A percentile compares a stretch with the other conserved stretches of the same genome.
These are phyloP conservation scores for Sphagnum contortum DNA, from an alignment of 225 moss, liverwort and hornwort genomes.

Conservation along the genomic window DNA sequence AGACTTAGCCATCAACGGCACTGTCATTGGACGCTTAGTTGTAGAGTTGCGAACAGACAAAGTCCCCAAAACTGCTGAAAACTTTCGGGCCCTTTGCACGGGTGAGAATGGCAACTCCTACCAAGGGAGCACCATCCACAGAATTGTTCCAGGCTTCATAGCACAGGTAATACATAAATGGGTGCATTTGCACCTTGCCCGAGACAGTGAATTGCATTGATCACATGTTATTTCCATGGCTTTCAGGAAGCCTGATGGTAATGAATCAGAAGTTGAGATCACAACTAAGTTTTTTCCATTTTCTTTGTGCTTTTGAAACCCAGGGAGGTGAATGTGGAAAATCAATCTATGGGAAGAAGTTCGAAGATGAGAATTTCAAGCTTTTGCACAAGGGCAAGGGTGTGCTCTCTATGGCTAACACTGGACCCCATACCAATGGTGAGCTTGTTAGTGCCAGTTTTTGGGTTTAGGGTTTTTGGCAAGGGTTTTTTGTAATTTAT, in stretches of 20 bases:
- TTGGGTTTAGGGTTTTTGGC: no score
- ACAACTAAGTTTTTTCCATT: no score
- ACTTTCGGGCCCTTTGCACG: slow-evolving; percentile 59
- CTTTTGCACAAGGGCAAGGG: slow-evolving; percentile 67
- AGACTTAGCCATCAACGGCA: slow-evolving; percentile 60
- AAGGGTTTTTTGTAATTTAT: no score
- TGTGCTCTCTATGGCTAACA: slow-evolving; percentile 71
- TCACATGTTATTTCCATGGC: no score
- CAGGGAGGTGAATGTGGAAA: slow-evolving; percentile 79
- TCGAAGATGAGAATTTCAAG: slow-evolving; percentile 80
- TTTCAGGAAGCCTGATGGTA: no score
- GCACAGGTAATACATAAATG: slow-evolving; percentile 32
- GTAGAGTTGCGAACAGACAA: slow-evolving; percentile 61
- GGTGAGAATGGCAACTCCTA: slow-evolving; percentile 68
- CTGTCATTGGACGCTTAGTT: slow-evolving; percentile 58
- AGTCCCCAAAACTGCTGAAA: slow-evolving; percentile 65
- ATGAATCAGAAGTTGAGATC: no score
- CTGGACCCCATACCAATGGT: slow-evolving; percentile 73
- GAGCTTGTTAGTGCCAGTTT: not conserved
- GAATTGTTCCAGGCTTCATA: slow-evolving; percentile 68
- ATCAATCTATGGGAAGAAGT: slow-evolving; percentile 69
- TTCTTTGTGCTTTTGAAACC: no score
- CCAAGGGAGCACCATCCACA: slow-evolving; percentile 52
- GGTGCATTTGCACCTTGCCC: no score
- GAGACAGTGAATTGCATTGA: no score